Base-by-base conservation (phyloP, 1,284 basidiomycete species). In the Cryptococcus depauperatus region DNA sequence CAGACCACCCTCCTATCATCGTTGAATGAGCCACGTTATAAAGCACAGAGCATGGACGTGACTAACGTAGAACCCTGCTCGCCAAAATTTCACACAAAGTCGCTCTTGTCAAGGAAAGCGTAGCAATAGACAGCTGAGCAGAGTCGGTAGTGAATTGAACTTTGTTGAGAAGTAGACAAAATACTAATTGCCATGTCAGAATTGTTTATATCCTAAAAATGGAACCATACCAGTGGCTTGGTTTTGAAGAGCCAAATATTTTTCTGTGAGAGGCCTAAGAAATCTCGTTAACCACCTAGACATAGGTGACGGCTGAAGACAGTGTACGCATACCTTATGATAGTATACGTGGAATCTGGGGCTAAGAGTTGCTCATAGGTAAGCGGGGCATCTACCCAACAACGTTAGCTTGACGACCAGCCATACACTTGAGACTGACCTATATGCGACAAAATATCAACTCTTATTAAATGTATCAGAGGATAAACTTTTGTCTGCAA, bases 81-180 rank as follows among this genome's bases (percentile, higher is more conserved):
- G 91, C 90, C 14, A 96, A 76, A 32, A 95, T 81, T 70, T 96
- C 91, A 68, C 91, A 95, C 27, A 93, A 76, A 21, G 76, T 73
- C 0, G 88, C 86, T 35, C 90, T 78, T 4, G 85, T 80, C 5
- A 75, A 70, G 4, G 85, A 91, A 26, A 96, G 70, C 1, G 83
- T 76, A 3, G 68, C 66, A 42, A 74, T 69, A 7, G 68, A 70
- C 5, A 72, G 76, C 69, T 47, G 82, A 77, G 23, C 77, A 70
- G 61, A 85, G 70, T 70, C 82, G 76, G 54, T 81, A 72, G 81
- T 68, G 67, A 95, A 95, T 68, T 92, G 81, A 10, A 91, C 80
- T 37, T 86, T 81, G 67, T 90, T 93, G 44, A 96, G 74, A 9
- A 96, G 79, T 48, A 92, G 78, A 58, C 87, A 90, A 68, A 95